These are phyloP conservation scores for Malus asiatica DNA, from an alignment of 306 rosid genomes.

Conservation along the genomic window DNA sequence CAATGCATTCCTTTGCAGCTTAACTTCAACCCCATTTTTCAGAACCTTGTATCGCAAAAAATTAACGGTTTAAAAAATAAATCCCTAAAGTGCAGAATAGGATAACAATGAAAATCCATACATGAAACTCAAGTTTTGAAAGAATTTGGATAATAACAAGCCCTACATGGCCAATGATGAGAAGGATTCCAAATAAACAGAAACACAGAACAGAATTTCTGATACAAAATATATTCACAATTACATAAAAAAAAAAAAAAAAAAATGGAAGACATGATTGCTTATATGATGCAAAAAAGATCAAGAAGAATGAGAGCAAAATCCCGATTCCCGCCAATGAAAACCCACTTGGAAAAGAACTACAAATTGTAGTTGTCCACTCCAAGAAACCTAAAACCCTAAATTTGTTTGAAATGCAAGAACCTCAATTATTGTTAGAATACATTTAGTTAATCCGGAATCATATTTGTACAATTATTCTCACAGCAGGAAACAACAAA, in stretches of 20 bases:
- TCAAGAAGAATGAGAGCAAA: not conserved
- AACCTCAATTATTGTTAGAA: not conserved
- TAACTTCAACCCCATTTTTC: slow-evolving; percentile 71
- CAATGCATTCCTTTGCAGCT: slow-evolving; percentile 67
- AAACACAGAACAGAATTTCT: not conserved
- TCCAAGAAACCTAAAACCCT: not conserved
- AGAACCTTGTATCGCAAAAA: slow-evolving; percentile 36
- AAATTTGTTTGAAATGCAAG: not conserved
- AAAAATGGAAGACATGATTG: not conserved
- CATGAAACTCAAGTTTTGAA: not conserved
- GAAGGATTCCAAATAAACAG: not conserved
- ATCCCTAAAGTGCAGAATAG: not conserved
- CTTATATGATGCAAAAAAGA: not conserved
- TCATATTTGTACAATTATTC: not conserved
- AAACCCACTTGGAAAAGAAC: not conserved
- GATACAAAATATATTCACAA: not conserved
- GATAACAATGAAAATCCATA: not conserved
- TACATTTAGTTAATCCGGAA: too few relatives aligned
- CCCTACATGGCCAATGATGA: not conserved
- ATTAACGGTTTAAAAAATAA: not conserved
- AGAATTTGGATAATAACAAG: not conserved
- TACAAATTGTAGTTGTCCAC: not conserved
- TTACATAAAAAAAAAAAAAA: not conserved
- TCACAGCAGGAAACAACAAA: not conserved
- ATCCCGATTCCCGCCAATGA: not conserved